Base-by-base conservation (phyloP, 1,284 basidiomycete species). In the Malassezia slooffiae region DNA sequence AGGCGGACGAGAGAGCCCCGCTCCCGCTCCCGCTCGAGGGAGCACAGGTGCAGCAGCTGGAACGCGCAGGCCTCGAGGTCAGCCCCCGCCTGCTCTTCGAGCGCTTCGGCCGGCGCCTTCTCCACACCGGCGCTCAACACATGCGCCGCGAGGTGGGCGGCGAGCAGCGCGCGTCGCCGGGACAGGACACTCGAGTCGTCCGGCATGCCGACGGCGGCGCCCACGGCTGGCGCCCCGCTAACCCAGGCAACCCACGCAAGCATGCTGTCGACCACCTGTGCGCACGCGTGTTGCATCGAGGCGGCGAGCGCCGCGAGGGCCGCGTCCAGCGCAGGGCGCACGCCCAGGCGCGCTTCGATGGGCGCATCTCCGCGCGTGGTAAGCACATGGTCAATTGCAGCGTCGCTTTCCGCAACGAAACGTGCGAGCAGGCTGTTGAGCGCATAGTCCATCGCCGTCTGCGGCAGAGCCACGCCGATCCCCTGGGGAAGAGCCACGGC, bases 221-320 rank as follows among this genome's bases (percentile, higher is more conserved):
- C 37, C 24, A 48, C 43, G 34, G 50, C 40, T 33, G 23, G 3
- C 57, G 55, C 20, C 56, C 23, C 6, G 53, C 45, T 36, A 51
- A 46, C 13, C 41, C 76, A 47, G 85, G 77, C n/a, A n/a, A n/a
- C n/a, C 90, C 90, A 96, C 16, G 82, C 79, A 74, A 83, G 81
- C 40, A 93, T 77, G 5, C 85, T 82, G 51, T 89, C 85, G 24
- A 91, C 76, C 5, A 95, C 86, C 28, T 80, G 77, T 56, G 86
- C 83, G 2, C 85, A 76, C 47, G 86, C 80, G 42, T 83, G 85
- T 48, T 82, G 80, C 2, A 85, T 85, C 43, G 91, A 81, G 62
- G 85, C 83, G 8, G 83, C 85, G 3, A 96, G 76, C 2, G 87
- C 86, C 5, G 78, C 74, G 23, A 93, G 75, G 4, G 82, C 76